These are phyloP conservation scores for Oryza meyeriana DNA, from an alignment of 176 grass and related monocot species.

Conservation along the genomic window DNA sequence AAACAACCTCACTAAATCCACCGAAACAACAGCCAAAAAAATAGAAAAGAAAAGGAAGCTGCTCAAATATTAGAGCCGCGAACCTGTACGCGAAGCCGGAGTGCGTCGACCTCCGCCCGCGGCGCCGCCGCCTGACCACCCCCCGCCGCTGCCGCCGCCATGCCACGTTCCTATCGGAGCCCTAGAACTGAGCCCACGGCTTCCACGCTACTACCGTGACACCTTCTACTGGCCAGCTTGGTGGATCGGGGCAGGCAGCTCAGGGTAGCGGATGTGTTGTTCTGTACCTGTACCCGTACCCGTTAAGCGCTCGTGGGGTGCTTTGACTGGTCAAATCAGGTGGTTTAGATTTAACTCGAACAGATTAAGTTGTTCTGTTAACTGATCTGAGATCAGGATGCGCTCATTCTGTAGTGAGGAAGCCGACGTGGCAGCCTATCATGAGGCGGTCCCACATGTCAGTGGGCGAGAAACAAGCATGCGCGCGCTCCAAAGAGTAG, in stretches of 20 bases:
- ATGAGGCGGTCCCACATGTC: not conserved
- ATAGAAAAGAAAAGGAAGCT: not conserved
- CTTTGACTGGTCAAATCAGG: not conserved
- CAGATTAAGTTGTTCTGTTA: not conserved
- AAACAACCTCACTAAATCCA: not conserved
- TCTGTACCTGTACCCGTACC: no score
- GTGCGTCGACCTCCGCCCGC: constrained; percentile 18
- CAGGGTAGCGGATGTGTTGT: no score
- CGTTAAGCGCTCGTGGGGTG: not conserved
- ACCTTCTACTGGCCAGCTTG: not conserved
- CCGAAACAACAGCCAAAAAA: not conserved
- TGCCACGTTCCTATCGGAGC: constrained; percentile 25
- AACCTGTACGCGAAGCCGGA: constrained; percentile 30
- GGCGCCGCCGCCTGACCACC: constrained; percentile 4
- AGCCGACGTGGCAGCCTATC: no score
- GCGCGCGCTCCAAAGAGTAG: no score
- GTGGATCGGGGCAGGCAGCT: not conserved
- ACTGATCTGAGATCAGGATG: not conserved
- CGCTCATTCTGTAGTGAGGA: not conserved
- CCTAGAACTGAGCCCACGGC: constrained; percentile 21
- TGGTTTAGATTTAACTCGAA: constrained; percentile 1
- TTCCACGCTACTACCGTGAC: no score
- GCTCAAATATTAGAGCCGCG: not conserved
- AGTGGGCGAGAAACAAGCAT: not conserved
- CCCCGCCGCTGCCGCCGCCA: constrained; percentile 31